phyloP scores from a whole-genome alignment of 768 basidiomycete genomes.

The Tylopilus balloui region DNA sequence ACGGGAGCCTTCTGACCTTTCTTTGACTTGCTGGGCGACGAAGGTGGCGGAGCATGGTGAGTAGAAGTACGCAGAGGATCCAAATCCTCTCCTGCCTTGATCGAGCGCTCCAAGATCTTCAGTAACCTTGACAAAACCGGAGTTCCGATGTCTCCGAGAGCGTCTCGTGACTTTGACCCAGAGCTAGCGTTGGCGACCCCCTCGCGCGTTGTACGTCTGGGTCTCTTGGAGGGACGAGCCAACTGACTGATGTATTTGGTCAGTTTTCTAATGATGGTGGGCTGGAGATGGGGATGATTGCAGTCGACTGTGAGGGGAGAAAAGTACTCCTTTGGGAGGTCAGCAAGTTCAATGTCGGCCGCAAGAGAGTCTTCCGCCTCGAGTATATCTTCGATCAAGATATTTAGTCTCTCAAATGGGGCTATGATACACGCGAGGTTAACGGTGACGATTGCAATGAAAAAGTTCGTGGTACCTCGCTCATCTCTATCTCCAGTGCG shows the following conservation, averaged over 20 bases:
- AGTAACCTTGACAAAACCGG: constrained; percentile 58
- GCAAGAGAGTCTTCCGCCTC: constrained; percentile 73
- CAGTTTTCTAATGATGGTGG: constrained; percentile 59
- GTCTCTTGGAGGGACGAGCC: constrained; percentile 63
- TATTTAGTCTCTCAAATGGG: constrained; percentile 71
- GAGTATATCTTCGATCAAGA: constrained; percentile 80
- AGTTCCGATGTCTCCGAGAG: constrained; percentile 66
- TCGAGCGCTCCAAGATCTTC: constrained; percentile 74
- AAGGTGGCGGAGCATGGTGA: constrained; percentile 17
- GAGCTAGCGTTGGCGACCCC: constrained; percentile 27
- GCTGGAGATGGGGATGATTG: constrained; percentile 56
- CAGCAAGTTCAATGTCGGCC: constrained; percentile 45
- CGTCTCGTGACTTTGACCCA: constrained; percentile 47
- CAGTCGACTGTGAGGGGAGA: constrained; percentile 56
- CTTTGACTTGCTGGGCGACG: constrained; percentile 43
- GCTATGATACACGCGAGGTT: constrained; percentile 32
- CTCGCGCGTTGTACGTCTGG: constrained; percentile 44
- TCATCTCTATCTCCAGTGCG: constrained; percentile 75
- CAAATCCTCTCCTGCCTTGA: constrained; percentile 69
- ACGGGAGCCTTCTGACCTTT: constrained; percentile 39
- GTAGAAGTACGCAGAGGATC: constrained; percentile 56
- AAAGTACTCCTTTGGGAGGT: constrained; percentile 60
- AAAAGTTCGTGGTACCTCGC: constrained; percentile 42
- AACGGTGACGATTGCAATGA: neutral
- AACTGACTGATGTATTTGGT: constrained; percentile 65